phyloP scores from a whole-genome alignment of 257 asterid genomes.

The Datura wrightii region DNA sequence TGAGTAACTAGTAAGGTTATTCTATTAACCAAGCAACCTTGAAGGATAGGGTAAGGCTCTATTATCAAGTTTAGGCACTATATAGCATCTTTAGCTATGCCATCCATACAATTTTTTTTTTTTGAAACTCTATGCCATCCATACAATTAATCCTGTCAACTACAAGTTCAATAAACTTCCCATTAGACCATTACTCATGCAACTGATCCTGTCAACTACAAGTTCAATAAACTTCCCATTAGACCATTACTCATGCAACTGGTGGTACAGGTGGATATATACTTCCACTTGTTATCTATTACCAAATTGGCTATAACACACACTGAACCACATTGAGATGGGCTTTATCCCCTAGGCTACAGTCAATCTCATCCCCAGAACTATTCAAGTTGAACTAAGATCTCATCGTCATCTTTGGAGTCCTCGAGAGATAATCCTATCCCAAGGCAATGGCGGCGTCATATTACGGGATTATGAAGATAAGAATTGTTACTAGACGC shows the following conservation, averaged over 20 bases:
- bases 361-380: not conserved
- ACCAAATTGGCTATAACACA: not conserved
- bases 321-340: not conserved
- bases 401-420: not conserved
- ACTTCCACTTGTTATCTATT: not conserved
- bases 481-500: not conserved
- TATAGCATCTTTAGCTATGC: not conserved
- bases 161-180: not conserved
- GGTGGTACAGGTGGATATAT: not conserved
- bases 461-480: not conserved
- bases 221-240: not conserved
- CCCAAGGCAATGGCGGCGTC: not conserved
- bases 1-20: not conserved
- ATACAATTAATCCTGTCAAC: not conserved
- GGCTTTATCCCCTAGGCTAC: not conserved
- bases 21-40: not conserved
- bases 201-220: not conserved
- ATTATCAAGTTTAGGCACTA: not conserved
- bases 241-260: not conserved
- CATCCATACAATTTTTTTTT: not conserved
- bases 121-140: no score
- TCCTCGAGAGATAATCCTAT: not conserved
- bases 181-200: not conserved
- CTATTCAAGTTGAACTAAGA: slow-evolving; percentile 11
- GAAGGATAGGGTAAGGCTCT: not conserved